Base-by-base conservation (phyloP, 441 rosid genomes). In the Cnidoscolus chayamansa region DNA sequence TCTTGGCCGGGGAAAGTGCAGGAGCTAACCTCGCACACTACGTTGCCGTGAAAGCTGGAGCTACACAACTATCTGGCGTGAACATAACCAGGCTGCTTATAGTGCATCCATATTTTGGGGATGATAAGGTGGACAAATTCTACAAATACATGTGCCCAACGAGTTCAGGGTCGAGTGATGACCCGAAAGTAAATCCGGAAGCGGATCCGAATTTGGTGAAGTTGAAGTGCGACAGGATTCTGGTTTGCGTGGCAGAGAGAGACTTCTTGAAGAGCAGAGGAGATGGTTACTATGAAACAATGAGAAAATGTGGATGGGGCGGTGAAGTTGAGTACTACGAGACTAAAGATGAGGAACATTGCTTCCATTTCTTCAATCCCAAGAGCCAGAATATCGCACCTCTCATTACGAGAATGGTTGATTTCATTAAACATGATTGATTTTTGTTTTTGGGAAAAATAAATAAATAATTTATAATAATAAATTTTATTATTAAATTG, bases 11-110 rank as follows among this genome's bases (percentile, higher is more conserved):
- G 0, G 85, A 84, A 53, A 78, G 87, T 47, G 82, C 84, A 2
- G 87, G 89, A 30, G 86, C 75, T 0, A 84, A 78, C 32, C 57
- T 82, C 7, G 82, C 83, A 19, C 86, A 84, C 20, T 66, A 78
- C n/a, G 77, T 79, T 9, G 88, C 82, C 0, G 79, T 81, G 71
- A 82, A 60, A 48, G 81, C 82, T 0, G 82, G 83, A 0, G 64
- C 68, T 2, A 40, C 17, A 0, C 59, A 67, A 1, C 43, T 79
- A 66, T 19, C 25, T 1, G 81, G 81, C 0, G 37, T 81, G 31
- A 58, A 72, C 19, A 68, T 81, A 53, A 49, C 51, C 20, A 79
- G 79, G 3, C 7, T 72, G 13, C 65, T 86, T 16, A n/a, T 78
- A 0, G 81, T 81, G 61, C 88, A 86, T 62, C 86, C 84, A 3